Conservation (phyloP, 2,329 filamentous ascomycete species). For the Cephalotrichum gorgonifer region DNA sequence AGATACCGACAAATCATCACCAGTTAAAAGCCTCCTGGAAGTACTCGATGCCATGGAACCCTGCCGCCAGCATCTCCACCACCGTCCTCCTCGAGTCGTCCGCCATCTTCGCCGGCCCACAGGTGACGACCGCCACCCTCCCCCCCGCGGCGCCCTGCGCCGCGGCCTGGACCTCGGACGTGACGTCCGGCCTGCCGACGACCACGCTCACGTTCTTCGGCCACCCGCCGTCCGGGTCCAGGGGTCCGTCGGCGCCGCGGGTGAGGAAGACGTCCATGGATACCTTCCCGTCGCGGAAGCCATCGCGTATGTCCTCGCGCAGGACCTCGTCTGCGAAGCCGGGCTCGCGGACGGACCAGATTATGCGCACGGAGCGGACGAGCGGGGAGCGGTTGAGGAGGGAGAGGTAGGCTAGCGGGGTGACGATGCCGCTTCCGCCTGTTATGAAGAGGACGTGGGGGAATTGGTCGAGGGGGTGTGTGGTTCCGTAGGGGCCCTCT, state of each 20-base stretch:
- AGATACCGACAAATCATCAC: slow-evolving; percentile 13
- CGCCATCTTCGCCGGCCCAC: slow-evolving; percentile 32
- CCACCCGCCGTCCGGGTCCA: background rate
- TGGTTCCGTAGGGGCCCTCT: slow-evolving; percentile 34
- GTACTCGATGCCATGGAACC: slow-evolving; percentile 22
- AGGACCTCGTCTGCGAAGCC: slow-evolving; percentile 24
- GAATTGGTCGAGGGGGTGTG: slow-evolving; percentile 24
- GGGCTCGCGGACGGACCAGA: slow-evolving; percentile 33
- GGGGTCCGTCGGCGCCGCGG: background rate
- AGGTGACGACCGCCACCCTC: slow-evolving; percentile 29
- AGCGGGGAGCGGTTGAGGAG: slow-evolving; percentile 10
- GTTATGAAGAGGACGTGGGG: slow-evolving; percentile 30
- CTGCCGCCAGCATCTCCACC: slow-evolving; percentile 16
- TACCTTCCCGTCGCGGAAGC: slow-evolving; percentile 17
- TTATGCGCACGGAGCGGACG: slow-evolving; percentile 19
- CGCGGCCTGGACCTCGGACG: slow-evolving; percentile 18
- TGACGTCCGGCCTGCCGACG: slow-evolving; percentile 21
- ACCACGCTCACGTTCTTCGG: slow-evolving; percentile 12
- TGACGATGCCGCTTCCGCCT: slow-evolving; percentile 33
- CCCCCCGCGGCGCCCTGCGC: slow-evolving; percentile 12
- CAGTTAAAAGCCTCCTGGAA: slow-evolving; percentile 34
- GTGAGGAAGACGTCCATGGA: slow-evolving; percentile 27
- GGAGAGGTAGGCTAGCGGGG: slow-evolving; percentile 27
- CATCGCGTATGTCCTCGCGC: slow-evolving; percentile 18
- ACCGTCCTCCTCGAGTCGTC: slow-evolving; percentile 29